These are phyloP conservation scores for Lotus japonicus DNA, from an alignment of 306 rosid species.

Conservation along the genomic window DNA sequence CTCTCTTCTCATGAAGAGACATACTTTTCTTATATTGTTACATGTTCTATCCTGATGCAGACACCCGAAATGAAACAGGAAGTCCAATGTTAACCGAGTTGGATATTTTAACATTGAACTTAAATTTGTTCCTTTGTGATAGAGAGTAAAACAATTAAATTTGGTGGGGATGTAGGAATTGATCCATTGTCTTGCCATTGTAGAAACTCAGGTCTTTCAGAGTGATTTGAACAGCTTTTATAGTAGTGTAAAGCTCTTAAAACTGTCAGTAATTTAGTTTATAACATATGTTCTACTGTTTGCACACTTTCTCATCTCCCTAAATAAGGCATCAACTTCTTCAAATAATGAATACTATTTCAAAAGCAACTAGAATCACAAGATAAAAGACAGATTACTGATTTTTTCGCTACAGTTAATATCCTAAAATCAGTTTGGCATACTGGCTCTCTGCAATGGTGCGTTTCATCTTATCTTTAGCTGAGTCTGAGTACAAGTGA, in stretches of 20 bases:
- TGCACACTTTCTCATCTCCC: neutral
- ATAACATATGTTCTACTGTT: neutral
- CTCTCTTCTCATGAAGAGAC: too few species aligned
- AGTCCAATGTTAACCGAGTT: neutral
- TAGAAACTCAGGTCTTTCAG: neutral
- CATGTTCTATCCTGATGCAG: too few species aligned
- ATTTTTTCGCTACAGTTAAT: neutral
- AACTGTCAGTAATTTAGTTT: neutral
- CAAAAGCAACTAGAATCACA: neutral
- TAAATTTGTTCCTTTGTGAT: neutral
- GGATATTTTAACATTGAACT: neutral
- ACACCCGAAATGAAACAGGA: too few species aligned
- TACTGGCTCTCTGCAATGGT: neutral
- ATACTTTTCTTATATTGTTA: too few species aligned
- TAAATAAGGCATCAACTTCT: neutral
- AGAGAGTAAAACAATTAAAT: neutral
- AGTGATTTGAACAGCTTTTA: neutral
- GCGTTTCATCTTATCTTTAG: neutral
- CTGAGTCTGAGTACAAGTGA: neutral
- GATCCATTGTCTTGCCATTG: neutral
- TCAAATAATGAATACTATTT: neutral
- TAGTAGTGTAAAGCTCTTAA: neutral
- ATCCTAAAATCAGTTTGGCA: neutral
- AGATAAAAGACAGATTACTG: neutral
- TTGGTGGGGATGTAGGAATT: too few species aligned